Percentiles rank a stretch among this genome's conserved stretches.
These are phyloP conservation scores for Neurospora sp. DNA, from an alignment of 495 filamentous ascomycete species.

Conservation along the genomic window DNA sequence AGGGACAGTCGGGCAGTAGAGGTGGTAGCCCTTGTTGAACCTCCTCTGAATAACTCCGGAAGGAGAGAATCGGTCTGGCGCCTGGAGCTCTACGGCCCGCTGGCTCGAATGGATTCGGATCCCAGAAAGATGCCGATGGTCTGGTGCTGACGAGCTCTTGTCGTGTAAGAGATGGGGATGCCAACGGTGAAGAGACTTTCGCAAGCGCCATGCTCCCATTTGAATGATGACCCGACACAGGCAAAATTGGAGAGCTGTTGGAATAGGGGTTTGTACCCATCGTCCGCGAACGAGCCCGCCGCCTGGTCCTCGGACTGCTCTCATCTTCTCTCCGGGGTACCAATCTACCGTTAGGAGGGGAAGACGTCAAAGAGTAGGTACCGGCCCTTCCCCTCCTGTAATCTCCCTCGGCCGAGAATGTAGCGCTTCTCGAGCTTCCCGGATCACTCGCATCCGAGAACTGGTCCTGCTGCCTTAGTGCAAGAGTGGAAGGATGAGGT, in stretches of 20 bases:
- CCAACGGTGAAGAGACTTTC: slow-evolving; percentile 9
- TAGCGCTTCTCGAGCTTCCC: slow-evolving; percentile 23
- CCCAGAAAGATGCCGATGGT: slow-evolving; percentile 17
- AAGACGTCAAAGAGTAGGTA: slow-evolving; percentile 19
- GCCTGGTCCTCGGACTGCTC: slow-evolving; percentile 9
- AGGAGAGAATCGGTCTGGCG: slow-evolving; percentile 17
- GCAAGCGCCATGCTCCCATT: slow-evolving; percentile 12
- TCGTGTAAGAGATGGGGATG: slow-evolving; percentile 7
- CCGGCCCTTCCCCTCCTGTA: slow-evolving; percentile 15
- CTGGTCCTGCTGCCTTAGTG: slow-evolving; percentile 1
- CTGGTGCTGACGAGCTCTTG: slow-evolving; percentile 12
- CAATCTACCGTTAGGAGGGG: slow-evolving; percentile 17
- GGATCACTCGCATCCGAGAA: slow-evolving; percentile 9
- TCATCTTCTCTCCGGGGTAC: slow-evolving; percentile 9
- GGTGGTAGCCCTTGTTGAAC: slow-evolving; percentile 20
- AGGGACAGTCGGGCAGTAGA: slow-evolving; percentile 29
- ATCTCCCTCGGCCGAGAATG: slow-evolving; percentile 21
- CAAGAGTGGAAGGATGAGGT: background rate
- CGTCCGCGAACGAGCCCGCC: slow-evolving; percentile 13
- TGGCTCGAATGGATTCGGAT: slow-evolving; percentile 19
- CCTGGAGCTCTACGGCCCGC: slow-evolving; percentile 6
- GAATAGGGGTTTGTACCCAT: slow-evolving; percentile 11
- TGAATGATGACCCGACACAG: slow-evolving; percentile 1
- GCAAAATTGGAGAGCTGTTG: slow-evolving; percentile 2
- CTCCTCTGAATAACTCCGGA: slow-evolving; percentile 28